Percentiles rank a stretch among this genome's conserved stretches.
Evolutionary conservation across 768 basidiomycete species (phyloP).

Genomic region (Trametes elegans): DNA sequence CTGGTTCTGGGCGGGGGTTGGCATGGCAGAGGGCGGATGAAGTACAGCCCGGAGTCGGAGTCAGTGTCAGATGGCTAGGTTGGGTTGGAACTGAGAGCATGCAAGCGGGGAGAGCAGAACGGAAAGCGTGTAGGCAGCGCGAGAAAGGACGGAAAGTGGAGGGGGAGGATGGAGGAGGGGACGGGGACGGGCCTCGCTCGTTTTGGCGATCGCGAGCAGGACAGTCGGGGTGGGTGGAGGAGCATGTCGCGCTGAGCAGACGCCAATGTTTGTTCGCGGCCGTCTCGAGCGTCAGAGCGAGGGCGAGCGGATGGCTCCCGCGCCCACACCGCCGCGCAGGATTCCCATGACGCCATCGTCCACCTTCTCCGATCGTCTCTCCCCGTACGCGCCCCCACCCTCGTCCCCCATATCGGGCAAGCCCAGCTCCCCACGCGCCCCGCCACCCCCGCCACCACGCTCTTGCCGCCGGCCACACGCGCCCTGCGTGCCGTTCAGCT

Average conservation of each 20-base stretch:
- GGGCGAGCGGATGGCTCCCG: no score
- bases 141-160: not conserved
- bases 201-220: no score
- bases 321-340: no score
- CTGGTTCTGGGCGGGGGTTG: not conserved
- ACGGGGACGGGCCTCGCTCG: not conserved
- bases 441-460: not conserved
- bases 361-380: not conserved
- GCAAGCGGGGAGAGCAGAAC: not conserved
- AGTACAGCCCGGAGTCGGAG: not conserved
- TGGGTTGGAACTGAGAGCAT: not conserved
- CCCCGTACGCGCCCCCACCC: not conserved
- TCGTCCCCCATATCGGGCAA: not conserved
- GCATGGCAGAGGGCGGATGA: not conserved
- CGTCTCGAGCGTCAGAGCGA: no score
- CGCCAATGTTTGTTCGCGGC: no score
- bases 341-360: conserved; percentile 1
- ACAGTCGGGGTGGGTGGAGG: no score
- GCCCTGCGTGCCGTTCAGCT: no score
- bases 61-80: no score
- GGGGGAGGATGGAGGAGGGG: not conserved
- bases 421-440: not conserved
- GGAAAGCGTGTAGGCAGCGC: not conserved
- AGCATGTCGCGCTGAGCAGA: no score
- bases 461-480: not conserved